Evolutionary conservation across 768 basidiomycete genomes (phyloP).

Genomic region (Russula brevipes): DNA sequence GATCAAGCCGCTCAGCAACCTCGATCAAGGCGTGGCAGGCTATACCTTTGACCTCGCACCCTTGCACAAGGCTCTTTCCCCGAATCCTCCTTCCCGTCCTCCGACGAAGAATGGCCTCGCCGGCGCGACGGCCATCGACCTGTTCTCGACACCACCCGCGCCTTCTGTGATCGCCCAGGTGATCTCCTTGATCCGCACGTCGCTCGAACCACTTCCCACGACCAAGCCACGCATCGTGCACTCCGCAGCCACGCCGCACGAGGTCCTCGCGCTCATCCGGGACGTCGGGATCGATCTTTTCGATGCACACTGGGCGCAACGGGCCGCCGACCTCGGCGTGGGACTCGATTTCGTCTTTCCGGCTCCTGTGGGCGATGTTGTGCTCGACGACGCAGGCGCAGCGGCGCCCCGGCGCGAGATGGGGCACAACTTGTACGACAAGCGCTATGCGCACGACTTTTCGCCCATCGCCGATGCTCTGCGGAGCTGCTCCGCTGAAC

Average conservation of each 20-base stretch:
- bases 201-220: constrained; percentile 48
- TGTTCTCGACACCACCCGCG: constrained; percentile 5
- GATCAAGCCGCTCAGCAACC: constrained; percentile 44
- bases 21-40: constrained; percentile 67
- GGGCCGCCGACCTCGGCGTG: constrained; percentile 62
- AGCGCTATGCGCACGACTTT: constrained; percentile 57
- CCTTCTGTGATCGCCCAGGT: constrained; percentile 24
- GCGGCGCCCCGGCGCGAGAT: constrained; percentile 37
- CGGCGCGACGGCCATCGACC: background rate
- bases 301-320: constrained; percentile 66
- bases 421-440: constrained; percentile 70
- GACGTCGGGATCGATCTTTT: constrained; percentile 71
- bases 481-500: constrained; percentile 35
- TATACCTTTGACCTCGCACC: constrained; percentile 68
- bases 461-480: constrained; percentile 43
- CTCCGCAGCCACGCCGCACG: constrained; percentile 57
- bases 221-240: constrained; percentile 62
- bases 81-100: background rate
- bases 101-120: background rate
- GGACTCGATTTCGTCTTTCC: constrained; percentile 80
- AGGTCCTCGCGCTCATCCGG: constrained; percentile 60
- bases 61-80: constrained; percentile 34
- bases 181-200: constrained; percentile 48
- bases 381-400: constrained; percentile 1
- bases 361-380: constrained; percentile 25